Conservation (phyloP, 2,329 filamentous ascomycete species). For the Ophiostoma sp. region DNA sequence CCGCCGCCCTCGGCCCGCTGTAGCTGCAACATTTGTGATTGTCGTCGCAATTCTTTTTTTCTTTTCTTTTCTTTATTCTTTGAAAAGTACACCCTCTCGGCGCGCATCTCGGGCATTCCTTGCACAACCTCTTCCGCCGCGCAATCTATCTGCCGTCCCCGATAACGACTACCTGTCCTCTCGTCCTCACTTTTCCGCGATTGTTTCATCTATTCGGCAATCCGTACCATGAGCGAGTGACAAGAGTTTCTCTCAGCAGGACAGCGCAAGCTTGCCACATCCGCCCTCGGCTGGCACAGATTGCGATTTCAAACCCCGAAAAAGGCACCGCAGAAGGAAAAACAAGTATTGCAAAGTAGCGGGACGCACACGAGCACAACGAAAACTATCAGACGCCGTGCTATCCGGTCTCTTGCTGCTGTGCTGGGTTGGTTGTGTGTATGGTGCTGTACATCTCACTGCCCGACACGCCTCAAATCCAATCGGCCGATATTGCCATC, state of each 20-base stretch:
- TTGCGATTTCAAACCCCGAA: not conserved
- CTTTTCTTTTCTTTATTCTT: not conserved
- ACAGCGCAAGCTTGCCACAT: not conserved
- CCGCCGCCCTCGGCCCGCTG: not conserved
- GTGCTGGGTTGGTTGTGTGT: not conserved
- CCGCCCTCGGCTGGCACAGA: not conserved
- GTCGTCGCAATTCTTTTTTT: not conserved
- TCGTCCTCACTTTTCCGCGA: not conserved
- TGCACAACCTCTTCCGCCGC: not conserved
- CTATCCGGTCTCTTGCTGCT: conserved; percentile 16
- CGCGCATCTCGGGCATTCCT: not conserved
- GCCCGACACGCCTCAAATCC: not conserved
- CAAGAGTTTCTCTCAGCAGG: not conserved
- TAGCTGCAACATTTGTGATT: not conserved
- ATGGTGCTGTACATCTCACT: not conserved
- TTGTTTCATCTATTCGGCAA: not conserved
- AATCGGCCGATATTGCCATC: not conserved
- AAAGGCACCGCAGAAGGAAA: not conserved
- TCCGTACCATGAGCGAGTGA: not conserved
- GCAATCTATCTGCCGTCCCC: not conserved
- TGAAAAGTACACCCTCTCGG: not conserved
- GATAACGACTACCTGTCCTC: not conserved
- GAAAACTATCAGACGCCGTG: conserved; percentile 16
- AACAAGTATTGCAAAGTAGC: not conserved
- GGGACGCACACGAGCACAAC: conserved; percentile 11